Evolutionary conservation across 352 stramenopile genomes (phyloP), one percentile per base, ranked within the genome.

Genomic region (Phytophthora ramorum): DNA sequence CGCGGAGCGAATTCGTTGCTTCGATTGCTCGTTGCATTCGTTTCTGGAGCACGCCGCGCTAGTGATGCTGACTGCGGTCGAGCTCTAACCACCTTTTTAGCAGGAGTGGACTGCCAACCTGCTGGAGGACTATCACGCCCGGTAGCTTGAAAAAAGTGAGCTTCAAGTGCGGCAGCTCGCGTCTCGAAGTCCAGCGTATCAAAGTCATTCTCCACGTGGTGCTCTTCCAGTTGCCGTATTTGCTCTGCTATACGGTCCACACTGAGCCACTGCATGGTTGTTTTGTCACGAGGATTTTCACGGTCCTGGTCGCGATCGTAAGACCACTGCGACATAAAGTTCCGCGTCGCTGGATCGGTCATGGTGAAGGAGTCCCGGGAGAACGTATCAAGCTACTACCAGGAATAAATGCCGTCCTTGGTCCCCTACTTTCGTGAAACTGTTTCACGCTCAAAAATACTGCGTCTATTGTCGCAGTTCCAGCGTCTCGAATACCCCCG

Each of bases 281-380:
- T 35, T 55, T 66, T 30, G 1, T 32, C 16, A 35, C 17, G 32
- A 2, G 24, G 6, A 32, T 57, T 3, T 24, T 52, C 46, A 12
- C 50, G 47, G 6, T 43, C 32, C 16, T 60, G 57, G 16, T n/a
- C 17, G 2, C 49, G 45, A 37, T 76, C 58, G 2, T 61, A 69
- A 16, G 53, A 24, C 75, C 75, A 83, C 19, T 78, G 64, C 1
- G 75, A 76, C 26, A 74, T 49, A 45, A 76, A 83, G 24, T 48
- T 61, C 12, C 66, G 49, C 26, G 62, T 52, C 12, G 48, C 22
- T 16, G 24, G 10, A 10, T 81, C 73, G 4, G 47, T 55, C 73
- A 79, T 81, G 8, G 12, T 43, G 49, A 40, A 46, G 28, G 24
- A 37, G n/a, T 5, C 20, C 19, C 13, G 7, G 6, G 8, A 34